A percentile compares a stretch with the other conserved stretches of the same genome.
Conservation (phyloP, 495 filamentous ascomycete species). For the Penicillium robsamsonii region DNA sequence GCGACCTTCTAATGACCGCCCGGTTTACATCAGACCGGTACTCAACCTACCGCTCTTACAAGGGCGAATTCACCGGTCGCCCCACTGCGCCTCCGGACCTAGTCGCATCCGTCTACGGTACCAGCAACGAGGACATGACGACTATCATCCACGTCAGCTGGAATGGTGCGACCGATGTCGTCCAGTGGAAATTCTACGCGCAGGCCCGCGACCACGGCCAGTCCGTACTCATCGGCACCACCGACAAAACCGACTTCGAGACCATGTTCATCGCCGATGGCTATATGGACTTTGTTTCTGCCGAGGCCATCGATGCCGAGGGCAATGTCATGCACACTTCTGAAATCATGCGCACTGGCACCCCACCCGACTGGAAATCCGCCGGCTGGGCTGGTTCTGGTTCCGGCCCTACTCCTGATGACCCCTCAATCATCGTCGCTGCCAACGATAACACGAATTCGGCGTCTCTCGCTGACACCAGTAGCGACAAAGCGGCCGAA, state of each 20-base stretch:
- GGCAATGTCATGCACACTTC: conserved; percentile 36
- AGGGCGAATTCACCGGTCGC: conserved; percentile 37
- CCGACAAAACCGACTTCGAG: conserved; percentile 42
- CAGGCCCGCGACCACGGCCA: conserved; percentile 24
- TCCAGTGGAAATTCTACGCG: conserved; percentile 41
- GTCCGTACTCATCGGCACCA: conserved; percentile 33
- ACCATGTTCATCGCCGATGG: conserved; percentile 46
- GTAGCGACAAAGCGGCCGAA: conserved; percentile 16
- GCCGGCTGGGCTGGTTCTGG: conserved; percentile 32
- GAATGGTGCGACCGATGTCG: conserved; percentile 50
- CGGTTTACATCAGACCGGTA: conserved; percentile 37
- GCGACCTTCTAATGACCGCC: conserved; percentile 49
- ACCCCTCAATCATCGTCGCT: conserved; percentile 31
- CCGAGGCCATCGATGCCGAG: conserved; percentile 36
- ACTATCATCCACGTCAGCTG: conserved; percentile 48
- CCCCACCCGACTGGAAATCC: conserved; percentile 35
- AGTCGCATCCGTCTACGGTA: conserved; percentile 39
- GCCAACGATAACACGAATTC: conserved; percentile 17
- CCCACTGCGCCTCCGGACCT: conserved; percentile 36
- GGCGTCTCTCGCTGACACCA: conserved; percentile 17
- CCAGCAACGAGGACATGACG: conserved; percentile 29
- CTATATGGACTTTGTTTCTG: conserved; percentile 40
- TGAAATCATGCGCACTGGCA: conserved; percentile 24
- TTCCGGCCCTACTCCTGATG: conserved; percentile 28
- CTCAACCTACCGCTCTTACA: conserved; percentile 45